Conservation (phyloP, 176 grass and related monocot genomes). For the Thinopyrum elongatum region DNA sequence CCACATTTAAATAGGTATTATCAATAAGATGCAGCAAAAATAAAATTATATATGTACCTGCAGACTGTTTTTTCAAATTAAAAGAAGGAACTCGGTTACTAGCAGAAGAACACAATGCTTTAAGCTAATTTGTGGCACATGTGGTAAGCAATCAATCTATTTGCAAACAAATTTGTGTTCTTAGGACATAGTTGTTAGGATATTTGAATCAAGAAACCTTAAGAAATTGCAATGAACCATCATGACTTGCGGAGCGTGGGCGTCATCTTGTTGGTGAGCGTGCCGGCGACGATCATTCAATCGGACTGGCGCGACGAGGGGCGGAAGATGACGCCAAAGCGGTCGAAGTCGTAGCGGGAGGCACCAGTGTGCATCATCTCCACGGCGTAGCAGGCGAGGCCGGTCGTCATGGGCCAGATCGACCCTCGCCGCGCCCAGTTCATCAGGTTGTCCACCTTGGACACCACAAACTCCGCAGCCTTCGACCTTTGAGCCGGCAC, state of each 20-base stretch:
- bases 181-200: not conserved
- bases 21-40: not conserved
- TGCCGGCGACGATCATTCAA: conserved; percentile 90
- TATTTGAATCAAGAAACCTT: not conserved
- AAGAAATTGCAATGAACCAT: no score
- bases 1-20: not conserved
- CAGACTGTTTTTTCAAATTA: not conserved
- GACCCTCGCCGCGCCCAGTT: conserved; percentile 79
- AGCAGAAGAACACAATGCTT: not conserved
- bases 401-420: conserved; percentile 89
- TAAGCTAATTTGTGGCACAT: not conserved
- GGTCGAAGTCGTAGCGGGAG: conserved; percentile 87
- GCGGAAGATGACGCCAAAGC: conserved; percentile 86
- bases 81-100: not conserved
- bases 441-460: conserved; percentile 88
- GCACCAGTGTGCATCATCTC: conserved; percentile 93
- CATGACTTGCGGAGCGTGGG: conserved; percentile 67
- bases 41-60: not conserved
- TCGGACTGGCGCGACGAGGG: conserved; percentile 81
- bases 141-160: no score
- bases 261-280: conserved; percentile 76
- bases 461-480: conserved; percentile 74
- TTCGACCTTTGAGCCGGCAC: conserved; percentile 45
- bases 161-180: not conserved
- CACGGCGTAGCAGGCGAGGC: conserved; percentile 81